phyloP scores from a whole-genome alignment of 1,139 yeast genomes.

The Candida gigantensis region DNA sequence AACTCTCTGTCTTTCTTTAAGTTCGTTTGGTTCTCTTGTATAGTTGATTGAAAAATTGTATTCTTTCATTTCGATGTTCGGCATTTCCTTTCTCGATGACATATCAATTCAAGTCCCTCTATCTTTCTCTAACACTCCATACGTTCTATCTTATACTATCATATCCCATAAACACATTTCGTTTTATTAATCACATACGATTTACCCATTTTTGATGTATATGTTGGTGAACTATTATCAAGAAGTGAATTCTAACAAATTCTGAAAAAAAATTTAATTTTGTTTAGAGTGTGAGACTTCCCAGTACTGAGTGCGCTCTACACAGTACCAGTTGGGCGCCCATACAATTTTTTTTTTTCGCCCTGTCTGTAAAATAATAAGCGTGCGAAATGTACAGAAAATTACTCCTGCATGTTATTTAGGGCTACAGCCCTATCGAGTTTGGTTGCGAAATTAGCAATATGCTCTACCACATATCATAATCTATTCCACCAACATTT shows the following conservation, averaged over 20 bases:
- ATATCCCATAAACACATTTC: neutral
- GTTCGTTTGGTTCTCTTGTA: no score
- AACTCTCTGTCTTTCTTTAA: no score
- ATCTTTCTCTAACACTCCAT: neutral
- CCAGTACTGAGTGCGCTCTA: neutral
- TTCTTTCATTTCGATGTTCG: neutral
- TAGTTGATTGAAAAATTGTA: no score
- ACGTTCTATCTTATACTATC: conserved; percentile 1
- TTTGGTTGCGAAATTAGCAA: no score
- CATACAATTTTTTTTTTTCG: conserved; percentile 9
- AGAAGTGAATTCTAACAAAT: neutral
- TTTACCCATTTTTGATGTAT: conserved; percentile 66
- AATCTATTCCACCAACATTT: no score
- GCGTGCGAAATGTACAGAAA: conserved; percentile 1
- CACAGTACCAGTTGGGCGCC: neutral
- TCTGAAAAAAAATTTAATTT: conserved; percentile 7
- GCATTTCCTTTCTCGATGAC: neutral
- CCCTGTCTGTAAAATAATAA: neutral
- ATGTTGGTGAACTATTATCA: conserved; percentile 7
- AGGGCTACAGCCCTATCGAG: conserved; percentile 22
- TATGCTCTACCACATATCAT: no score
- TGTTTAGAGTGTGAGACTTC: conserved; percentile 5
- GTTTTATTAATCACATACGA: conserved; percentile 52
- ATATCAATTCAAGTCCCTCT: conserved; percentile 1
- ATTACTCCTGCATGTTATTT: conserved; percentile 1